A percentile compares a stretch with the other conserved stretches of the same genome.
Conservation (phyloP, 2,329 filamentous ascomycete genomes). For the Colletotrichum orchidophilum region DNA sequence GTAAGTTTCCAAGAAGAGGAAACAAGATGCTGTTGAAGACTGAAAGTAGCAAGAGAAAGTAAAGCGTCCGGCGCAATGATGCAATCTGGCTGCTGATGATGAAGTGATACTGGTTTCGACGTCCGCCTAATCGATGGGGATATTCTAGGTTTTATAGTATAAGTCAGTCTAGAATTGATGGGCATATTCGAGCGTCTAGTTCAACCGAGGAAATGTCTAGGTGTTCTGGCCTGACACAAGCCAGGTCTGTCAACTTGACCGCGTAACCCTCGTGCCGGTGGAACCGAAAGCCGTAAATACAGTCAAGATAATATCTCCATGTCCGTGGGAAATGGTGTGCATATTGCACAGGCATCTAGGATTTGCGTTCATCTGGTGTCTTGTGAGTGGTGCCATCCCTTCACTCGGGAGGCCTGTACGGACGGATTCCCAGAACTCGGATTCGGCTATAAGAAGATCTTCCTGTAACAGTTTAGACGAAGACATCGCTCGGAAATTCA, state of each 20-base stretch:
- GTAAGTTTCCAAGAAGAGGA: background rate
- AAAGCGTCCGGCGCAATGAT: constrained; percentile 11
- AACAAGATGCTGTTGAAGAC: background rate
- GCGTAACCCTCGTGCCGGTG: background rate
- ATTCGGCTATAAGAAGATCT: background rate
- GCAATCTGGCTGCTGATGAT: background rate
- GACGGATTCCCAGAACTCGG: background rate
- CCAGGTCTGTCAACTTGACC: background rate
- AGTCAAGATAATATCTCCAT: background rate
- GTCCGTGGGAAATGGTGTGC: background rate
- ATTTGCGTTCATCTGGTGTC: constrained; percentile 26
- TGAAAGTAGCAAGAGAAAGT: background rate
- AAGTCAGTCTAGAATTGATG: background rate
- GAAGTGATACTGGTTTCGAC: background rate
- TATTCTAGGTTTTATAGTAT: constrained; percentile 7
- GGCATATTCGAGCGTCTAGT: fast-evolving
- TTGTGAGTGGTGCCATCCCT: constrained; percentile 22
- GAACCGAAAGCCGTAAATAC: background rate
- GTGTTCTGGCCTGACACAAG: background rate
- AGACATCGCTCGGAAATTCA: background rate
- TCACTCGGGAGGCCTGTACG: background rate
- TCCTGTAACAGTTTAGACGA: constrained; percentile 4
- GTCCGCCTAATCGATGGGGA: background rate
- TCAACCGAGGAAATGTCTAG: background rate
- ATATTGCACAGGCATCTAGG: background rate